Percentiles rank a stretch among this genome's conserved stretches.
Conservation (phyloP, 495 filamentous ascomycete species). For the Xylaria telfairii region DNA sequence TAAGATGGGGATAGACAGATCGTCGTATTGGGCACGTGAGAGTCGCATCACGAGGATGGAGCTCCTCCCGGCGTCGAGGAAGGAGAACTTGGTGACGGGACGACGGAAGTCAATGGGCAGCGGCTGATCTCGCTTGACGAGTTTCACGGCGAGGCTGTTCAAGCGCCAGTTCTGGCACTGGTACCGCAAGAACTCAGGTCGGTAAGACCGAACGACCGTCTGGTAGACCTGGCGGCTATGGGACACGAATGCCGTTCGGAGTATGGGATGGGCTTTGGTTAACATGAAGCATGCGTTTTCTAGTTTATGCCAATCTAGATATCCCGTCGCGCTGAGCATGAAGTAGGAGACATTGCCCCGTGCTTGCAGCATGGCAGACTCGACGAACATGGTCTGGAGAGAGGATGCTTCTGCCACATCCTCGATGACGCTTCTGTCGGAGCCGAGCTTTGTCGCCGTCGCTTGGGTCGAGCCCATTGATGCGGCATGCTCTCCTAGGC, state of each 20-base stretch:
- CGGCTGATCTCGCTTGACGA: constrained; percentile 49
- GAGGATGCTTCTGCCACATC: constrained; percentile 52
- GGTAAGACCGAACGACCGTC: constrained; percentile 47
- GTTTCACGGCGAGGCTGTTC: constrained; percentile 41
- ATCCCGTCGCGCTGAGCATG: constrained; percentile 49
- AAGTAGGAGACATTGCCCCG: constrained; percentile 53
- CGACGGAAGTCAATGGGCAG: constrained; percentile 44
- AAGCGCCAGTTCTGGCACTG: constrained; percentile 52
- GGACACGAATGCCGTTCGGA: constrained; percentile 52
- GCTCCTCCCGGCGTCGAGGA: constrained; percentile 53
- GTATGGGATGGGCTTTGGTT: constrained; percentile 48
- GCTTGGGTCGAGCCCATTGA: constrained; percentile 24
- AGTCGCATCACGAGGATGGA: constrained; percentile 52
- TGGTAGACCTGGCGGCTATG: constrained; percentile 52
- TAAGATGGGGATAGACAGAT: constrained; percentile 47
- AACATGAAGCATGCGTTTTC: constrained; percentile 49
- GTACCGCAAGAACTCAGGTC: constrained; percentile 48
- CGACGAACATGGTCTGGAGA: constrained; percentile 51
- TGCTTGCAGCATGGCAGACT: constrained; percentile 51
- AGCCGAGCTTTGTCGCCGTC: constrained; percentile 45
- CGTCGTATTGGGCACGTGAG: constrained; percentile 55
- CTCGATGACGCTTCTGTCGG: constrained; percentile 44
- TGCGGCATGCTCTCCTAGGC: constrained; percentile 23
- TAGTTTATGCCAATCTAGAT: constrained; percentile 49
- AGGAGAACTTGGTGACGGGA: constrained; percentile 54